Evolutionary conservation across 257 asterid genomes (phyloP).

Genomic region (Linderniella brevidens): DNA sequence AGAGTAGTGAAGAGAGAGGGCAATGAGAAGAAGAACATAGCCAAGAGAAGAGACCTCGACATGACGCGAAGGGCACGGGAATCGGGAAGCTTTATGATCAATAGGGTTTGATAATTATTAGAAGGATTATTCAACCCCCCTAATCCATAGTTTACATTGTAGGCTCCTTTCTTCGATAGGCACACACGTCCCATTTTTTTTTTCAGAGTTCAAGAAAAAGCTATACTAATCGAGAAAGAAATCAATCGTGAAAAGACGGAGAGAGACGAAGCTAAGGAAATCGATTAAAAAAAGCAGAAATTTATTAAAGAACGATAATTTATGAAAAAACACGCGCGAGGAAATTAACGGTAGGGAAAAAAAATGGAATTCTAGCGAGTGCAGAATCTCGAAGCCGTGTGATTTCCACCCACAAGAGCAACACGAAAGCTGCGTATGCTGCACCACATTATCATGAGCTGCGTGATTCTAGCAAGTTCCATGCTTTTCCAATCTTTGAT

Average conservation of each 20-base stretch:
- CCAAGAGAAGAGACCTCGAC: constrained; percentile 44
- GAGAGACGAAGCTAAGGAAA: too few species aligned
- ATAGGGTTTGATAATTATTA: too few species aligned
- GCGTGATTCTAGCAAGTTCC: too few species aligned
- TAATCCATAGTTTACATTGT: too few species aligned
- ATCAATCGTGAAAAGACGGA: too few species aligned
- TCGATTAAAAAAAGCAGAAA: neutral
- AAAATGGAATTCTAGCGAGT: constrained; percentile 1
- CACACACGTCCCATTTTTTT: too few species aligned
- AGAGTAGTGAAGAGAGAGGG: constrained; percentile 21
- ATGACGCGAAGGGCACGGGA: constrained; percentile 29
- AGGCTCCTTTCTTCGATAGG: too few species aligned
- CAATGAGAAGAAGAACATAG: constrained; percentile 27
- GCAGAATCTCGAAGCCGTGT: constrained; percentile 9
- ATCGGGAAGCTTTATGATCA: constrained; percentile 16
- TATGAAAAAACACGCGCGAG: neutral
- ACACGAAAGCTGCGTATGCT: neutral
- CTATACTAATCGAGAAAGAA: too few species aligned
- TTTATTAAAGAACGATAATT: neutral
- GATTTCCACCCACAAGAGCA: constrained; percentile 9
- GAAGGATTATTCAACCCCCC: too few species aligned
- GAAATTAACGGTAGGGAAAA: neutral
- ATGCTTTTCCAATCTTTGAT: too few species aligned
- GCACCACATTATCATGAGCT: too few species aligned
- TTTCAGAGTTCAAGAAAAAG: too few species aligned